A percentile compares a stretch with the other conserved stretches of the same genome.
These are phyloP conservation scores for Zygnema cylindricum DNA, from an alignment of 139 green algal genomes.

Conservation along the genomic window DNA sequence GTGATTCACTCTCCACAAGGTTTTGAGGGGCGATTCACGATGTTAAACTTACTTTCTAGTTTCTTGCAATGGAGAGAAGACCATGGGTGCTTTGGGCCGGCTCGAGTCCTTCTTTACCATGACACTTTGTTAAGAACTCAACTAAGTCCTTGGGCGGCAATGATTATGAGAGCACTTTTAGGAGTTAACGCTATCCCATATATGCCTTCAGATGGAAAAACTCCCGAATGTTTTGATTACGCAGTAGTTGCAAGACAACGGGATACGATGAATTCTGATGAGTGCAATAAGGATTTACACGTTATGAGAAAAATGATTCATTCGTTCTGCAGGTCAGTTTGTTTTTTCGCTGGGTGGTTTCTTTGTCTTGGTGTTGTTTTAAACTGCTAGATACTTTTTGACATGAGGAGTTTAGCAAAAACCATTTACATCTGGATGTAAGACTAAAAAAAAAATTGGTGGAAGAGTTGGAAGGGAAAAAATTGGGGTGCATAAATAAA, in stretches of 20 bases:
- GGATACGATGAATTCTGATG: constrained; percentile 27
- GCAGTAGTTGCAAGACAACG: constrained; percentile 30
- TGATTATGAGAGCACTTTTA: constrained; percentile 20
- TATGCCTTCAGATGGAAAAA: constrained; percentile 11
- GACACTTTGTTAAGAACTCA: background rate
- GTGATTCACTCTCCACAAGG: constrained; percentile 6
- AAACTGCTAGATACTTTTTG: too few species aligned
- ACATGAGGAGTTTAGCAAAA: too few species aligned
- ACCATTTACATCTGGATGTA: too few species aligned
- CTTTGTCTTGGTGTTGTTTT: too few species aligned
- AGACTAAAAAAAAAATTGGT: too few species aligned
- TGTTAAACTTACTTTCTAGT: constrained; percentile 14
- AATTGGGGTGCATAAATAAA: too few species aligned
- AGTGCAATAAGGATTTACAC: constrained; percentile 2
- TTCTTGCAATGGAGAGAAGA: constrained; percentile 11
- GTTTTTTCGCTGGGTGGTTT: too few species aligned
- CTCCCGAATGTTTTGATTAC: constrained; percentile 19
- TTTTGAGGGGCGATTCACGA: constrained; percentile 22
- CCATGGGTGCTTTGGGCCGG: constrained; percentile 39
- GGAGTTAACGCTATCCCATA: constrained; percentile 12
- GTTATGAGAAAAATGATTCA: background rate
- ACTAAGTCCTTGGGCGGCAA: constrained; percentile 4
- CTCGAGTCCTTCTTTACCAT: constrained; percentile 23
- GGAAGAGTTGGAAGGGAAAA: too few species aligned
- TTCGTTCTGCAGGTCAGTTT: constrained; percentile 30